Conservation (phyloP, 768 basidiomycete species). For the Phanerodontia chrysosporium region DNA sequence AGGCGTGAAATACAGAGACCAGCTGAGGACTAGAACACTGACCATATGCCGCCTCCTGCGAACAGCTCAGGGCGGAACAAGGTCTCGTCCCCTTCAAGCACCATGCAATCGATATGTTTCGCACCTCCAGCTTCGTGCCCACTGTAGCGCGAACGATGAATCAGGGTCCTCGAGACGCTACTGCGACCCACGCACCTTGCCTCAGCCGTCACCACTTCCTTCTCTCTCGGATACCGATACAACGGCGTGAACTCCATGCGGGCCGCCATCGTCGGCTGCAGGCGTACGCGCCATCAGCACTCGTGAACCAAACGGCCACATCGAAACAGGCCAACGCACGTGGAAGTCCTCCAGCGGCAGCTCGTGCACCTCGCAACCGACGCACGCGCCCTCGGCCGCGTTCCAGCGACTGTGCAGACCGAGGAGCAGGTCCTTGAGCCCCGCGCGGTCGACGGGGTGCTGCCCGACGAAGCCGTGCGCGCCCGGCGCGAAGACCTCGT, state of each 20-base stretch:
- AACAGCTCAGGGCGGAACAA: constrained; percentile 5
- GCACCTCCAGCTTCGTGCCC: neutral
- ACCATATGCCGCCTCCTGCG: neutral
- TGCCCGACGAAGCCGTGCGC: constrained; percentile 6
- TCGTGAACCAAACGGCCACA: neutral
- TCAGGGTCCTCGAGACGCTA: neutral
- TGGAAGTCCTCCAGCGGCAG: neutral
- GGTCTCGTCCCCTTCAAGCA: constrained; percentile 3
- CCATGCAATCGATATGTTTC: constrained; percentile 1
- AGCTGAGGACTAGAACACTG: neutral
- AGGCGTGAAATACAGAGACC: too few relatives aligned
- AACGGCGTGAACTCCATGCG: constrained; percentile 7
- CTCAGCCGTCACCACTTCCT: constrained; percentile 8
- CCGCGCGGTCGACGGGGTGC: constrained; percentile 5
- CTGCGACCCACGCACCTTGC: neutral
- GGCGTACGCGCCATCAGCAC: neutral
- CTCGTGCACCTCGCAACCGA: neutral
- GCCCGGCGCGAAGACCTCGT: constrained; percentile 8
- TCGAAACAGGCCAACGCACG: neutral
- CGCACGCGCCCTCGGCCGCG: constrained; percentile 5
- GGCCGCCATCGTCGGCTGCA: constrained; percentile 9
- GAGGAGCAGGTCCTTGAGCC: constrained; percentile 11
- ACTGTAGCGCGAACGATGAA: neutral
- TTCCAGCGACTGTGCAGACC: constrained; percentile 13
- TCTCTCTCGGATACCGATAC: constrained; percentile 4